Evolutionary conservation across 371 early-diverging fungal genomes (phyloP).

Genomic region (Spraguea lophii): DNA sequence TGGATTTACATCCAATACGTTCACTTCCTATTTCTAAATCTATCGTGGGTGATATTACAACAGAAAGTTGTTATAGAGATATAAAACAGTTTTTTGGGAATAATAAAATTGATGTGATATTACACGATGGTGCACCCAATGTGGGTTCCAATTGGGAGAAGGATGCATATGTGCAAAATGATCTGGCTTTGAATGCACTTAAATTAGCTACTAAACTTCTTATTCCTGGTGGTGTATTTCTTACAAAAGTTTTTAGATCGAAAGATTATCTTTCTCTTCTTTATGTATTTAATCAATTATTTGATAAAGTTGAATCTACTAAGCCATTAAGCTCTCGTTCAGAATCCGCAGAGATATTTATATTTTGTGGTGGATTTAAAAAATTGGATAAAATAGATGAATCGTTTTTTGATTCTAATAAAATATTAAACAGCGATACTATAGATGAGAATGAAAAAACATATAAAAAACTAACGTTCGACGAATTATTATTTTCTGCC

Average conservation of each 20-base stretch:
- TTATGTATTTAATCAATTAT: conserved; percentile 89
- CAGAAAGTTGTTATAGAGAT: conserved; percentile 64
- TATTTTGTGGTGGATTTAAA: conserved; percentile 79
- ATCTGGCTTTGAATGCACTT: conserved; percentile 73
- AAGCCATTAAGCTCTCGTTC: conserved; percentile 94
- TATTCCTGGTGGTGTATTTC: conserved; percentile 75
- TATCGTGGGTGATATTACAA: conserved; percentile 84
- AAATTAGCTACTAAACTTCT: conserved; percentile 85
- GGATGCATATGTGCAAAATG: conserved; percentile 90
- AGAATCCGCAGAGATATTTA: conserved; percentile 99
- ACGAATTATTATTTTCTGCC: background rate
- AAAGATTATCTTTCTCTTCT: conserved; percentile 92
- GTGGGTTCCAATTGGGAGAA: conserved; percentile 89
- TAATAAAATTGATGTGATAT: conserved; percentile 83
- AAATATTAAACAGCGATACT: conserved; percentile 58
- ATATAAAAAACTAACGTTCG: conserved; percentile 41
- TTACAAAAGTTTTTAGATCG: conserved; percentile 93
- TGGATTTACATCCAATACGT: conserved; percentile 89
- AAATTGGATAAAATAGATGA: conserved; percentile 75
- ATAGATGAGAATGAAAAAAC: conserved; percentile 14
- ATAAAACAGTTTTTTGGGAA: conserved; percentile 68
- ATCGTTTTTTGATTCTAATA: conserved; percentile 68
- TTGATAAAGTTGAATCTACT: conserved; percentile 85
- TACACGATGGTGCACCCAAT: conserved; percentile 99
- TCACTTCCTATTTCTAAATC: conserved; percentile 82